These are phyloP conservation scores for Cicer judaicum DNA, from an alignment of 306 rosid species.

Conservation along the genomic window DNA sequence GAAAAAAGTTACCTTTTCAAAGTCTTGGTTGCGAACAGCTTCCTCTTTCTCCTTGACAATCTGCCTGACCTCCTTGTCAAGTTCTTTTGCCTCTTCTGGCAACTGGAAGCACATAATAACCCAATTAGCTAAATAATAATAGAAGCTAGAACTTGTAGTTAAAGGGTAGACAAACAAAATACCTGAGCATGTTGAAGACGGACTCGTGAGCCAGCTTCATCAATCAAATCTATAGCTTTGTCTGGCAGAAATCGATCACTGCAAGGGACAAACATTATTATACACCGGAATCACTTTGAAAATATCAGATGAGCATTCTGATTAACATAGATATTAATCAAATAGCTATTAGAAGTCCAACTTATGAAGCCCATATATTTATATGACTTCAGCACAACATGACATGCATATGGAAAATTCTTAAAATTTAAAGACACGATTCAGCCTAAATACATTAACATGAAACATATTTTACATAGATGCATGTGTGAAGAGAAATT, in stretches of 20 bases:
- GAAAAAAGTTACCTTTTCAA: constrained; percentile 73
- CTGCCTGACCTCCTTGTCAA: constrained; percentile 90
- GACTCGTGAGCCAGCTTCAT: constrained; percentile 98
- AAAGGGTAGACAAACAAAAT: constrained; percentile 27
- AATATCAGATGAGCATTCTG: constrained; percentile 21
- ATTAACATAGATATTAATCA: constrained; percentile 5
- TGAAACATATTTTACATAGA: constrained; percentile 2
- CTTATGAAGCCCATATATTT: neutral
- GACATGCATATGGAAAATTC: neutral
- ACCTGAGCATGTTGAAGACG: constrained; percentile 97
- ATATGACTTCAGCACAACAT: neutral
- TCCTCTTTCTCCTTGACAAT: constrained; percentile 94
- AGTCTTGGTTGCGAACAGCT: constrained; percentile 95
- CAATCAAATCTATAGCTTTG: constrained; percentile 95
- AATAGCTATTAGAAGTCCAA: neutral
- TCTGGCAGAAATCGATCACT: constrained; percentile 99
- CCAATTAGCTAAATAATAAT: constrained; percentile 39
- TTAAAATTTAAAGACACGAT: constrained; percentile 6
- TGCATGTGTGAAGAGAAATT: constrained; percentile 5
- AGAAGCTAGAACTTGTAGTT: constrained; percentile 18
- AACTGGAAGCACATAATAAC: constrained; percentile 57
- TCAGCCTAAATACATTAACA: constrained; percentile 12
- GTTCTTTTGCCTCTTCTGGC: constrained; percentile 94
- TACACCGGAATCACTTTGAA: constrained; percentile 25
- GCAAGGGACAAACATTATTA: constrained; percentile 38